Base-by-base conservation (phyloP, 805 yeast genomes). In the Metschnikowia shivogae region DNA sequence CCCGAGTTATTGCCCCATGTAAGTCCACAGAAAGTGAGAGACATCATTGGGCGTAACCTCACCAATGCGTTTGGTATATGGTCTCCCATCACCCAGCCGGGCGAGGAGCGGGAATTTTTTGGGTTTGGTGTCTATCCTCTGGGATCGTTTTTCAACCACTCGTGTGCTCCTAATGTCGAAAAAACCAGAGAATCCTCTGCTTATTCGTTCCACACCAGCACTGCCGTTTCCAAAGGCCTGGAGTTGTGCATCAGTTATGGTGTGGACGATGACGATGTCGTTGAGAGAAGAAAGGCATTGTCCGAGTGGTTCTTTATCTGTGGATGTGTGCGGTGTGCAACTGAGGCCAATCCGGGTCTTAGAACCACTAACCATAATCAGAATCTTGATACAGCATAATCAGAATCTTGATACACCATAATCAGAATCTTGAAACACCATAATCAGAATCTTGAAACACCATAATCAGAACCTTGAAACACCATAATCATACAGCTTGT, bases 1-100 rank as follows among this genome's bases (percentile, higher is more conserved):
- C 54, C 57, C 1, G 49, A 49, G 14, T 52, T 73, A 26, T 70
- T 67, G 31, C 60, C 57, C 1, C 49, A 57, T 12, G 57, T 81
- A 11, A 68, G 73, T 3, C 59, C 74, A 1, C 60, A 60, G 2
- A 49, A 49, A 4, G 60, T 81, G 13, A 64, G 86, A 37, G 61
- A 64, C 12, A 71, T 78, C 2, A 63, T 78, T 39, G 88, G 87
- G 2, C 64, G 74, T 33, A 84, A 82, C 51, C 74, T 80, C 40
- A 82, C 84, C 12, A 82, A 82, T 56, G 82, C 87, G 0, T 82
- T 82, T 60, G 88, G 88, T 1, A 78, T 81, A 19, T 81, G 87
- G 85, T 78, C 82, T 39, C 60, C 58, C 8, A 46, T 51, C 9
- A 46, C 64, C 2, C 61, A 52, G 6, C 63, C 58, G 3, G 66